These are phyloP conservation scores for Dimargaris cristalligena DNA, from an alignment of 192 early-diverging fungal species.

Conservation along the genomic window DNA sequence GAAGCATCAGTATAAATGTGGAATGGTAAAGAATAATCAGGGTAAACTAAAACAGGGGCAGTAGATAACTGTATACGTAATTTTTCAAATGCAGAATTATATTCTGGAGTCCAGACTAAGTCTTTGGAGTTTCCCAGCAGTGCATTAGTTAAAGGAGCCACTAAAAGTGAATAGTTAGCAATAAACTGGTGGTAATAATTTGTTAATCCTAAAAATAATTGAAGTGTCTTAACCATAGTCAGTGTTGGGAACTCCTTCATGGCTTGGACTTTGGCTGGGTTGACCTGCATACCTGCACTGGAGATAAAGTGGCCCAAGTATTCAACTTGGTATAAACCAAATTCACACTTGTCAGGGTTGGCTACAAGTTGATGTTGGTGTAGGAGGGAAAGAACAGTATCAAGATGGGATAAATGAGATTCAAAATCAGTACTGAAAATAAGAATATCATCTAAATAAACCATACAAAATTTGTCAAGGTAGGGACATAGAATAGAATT, in stretches of 20 bases:
- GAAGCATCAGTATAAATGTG: not conserved
- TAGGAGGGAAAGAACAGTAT: conserved; percentile 11
- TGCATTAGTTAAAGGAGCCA: not conserved
- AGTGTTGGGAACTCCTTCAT: conserved; percentile 4
- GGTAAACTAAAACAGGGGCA: not conserved
- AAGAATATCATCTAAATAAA: conserved; percentile 28
- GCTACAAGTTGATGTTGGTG: conserved; percentile 7
- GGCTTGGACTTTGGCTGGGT: conserved; percentile 12
- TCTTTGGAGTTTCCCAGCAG: not conserved
- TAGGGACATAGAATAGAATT: conserved; percentile 25
- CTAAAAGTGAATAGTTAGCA: not conserved
- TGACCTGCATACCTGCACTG: conserved; percentile 12
- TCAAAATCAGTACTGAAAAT: conserved; percentile 12
- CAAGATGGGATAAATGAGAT: conserved; percentile 10
- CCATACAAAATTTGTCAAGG: conserved; percentile 17
- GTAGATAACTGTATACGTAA: not conserved
- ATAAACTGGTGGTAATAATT: conserved; percentile 7
- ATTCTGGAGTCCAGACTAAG: not conserved
- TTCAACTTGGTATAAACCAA: conserved; percentile 9
- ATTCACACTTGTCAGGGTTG: conserved; percentile 13
- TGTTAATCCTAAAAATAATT: conserved; percentile 2
- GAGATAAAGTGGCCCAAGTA: conserved; percentile 19
- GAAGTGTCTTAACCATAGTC: not conserved
- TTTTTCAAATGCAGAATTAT: not conserved
- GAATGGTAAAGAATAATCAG: not conserved